Percentiles rank a stretch among this genome's conserved stretches.
These are phyloP conservation scores for Sugiyamaella lignohabitans DNA, from an alignment of 805 yeast species.

Conservation along the genomic window DNA sequence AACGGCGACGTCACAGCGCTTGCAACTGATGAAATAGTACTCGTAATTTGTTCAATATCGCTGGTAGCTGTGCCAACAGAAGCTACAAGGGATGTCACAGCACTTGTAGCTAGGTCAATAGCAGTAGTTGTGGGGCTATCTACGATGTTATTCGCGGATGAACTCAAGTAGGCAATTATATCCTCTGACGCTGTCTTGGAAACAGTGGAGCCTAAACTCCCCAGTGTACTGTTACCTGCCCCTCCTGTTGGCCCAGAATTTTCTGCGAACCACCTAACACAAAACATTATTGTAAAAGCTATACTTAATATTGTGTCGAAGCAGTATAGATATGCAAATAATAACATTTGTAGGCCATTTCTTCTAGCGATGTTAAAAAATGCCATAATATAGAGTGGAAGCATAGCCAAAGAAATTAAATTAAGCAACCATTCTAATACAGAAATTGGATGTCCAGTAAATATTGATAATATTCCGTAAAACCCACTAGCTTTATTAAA, in stretches of 20 bases:
- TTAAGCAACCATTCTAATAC: slow-evolving; percentile 79
- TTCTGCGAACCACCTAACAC: slow-evolving; percentile 61
- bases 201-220: neutral
- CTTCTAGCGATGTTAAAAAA: slow-evolving; percentile 46
- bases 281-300: slow-evolving; percentile 67
- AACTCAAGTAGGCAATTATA: neutral
- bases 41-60: neutral
- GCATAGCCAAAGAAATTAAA: slow-evolving; percentile 51
- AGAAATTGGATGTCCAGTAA: slow-evolving; percentile 80
- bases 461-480: slow-evolving; percentile 76
- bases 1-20: slow-evolving; percentile 7
- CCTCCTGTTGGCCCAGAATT: slow-evolving; percentile 22
- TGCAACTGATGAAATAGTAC: slow-evolving; percentile 1
- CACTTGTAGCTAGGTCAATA: neutral
- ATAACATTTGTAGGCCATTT: slow-evolving; percentile 53
- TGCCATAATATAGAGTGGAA: slow-evolving; percentile 63
- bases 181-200: neutral
- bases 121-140: slow-evolving; percentile 3
- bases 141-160: neutral
- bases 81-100: neutral
- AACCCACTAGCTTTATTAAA: slow-evolving; percentile 85
- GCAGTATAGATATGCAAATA: slow-evolving; percentile 55
- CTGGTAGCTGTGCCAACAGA: slow-evolving; percentile 1
- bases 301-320: slow-evolving; percentile 62
- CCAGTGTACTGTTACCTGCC: slow-evolving; percentile 11